Evolutionary conservation across 345 rosid genomes (phyloP), one percentile per base, ranked within the genome.

Genomic region (Lepidium aucheri): DNA sequence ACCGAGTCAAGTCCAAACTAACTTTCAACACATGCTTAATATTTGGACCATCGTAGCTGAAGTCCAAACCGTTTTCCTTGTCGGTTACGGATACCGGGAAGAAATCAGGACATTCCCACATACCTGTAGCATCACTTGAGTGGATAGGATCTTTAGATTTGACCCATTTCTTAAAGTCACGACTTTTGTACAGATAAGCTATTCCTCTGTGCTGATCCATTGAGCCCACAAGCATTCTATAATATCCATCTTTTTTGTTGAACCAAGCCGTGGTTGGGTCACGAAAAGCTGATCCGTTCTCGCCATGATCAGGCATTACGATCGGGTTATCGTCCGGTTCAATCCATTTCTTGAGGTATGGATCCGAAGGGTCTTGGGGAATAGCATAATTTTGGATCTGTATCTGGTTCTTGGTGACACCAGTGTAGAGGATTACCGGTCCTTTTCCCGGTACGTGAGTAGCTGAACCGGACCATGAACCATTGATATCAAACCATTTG

Each of bases 21-120:
- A 88, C 86, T 59, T 93, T 93, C 36, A 90, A 53, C 10, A 84
- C 84, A 60, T 84, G 86, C 56, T 82, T 88, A 20, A 78, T 68
- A 26, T 70, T 55, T 55, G 75, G 75, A 67, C 80, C 69, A 7
- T 6, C 9, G 64, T 43, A 4, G 41, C 86, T 2, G 84, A 80
- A 1, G 94, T 81, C 96, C 76, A 90, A 69, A 9, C 91, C 98
- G 0, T 18, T 35, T n/a, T 86, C 76, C 53, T 88, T 84, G 79
- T 78, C 77, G 14, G 41, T 53, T 9, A 74, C 41, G 0, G 90
- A 71, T 14, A 93, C 87, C 2, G 98, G 97, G 79, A 86, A 90
- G 49, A 93, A 84, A 56, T 88, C 97, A 8, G 91, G 84, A 32
- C 94, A 93, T 78, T 93, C 98, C 97, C 98, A 93, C 98, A 88